phyloP scores from a whole-genome alignment of 139 green algal genomes.

The Chlorella sorokiniana region DNA sequence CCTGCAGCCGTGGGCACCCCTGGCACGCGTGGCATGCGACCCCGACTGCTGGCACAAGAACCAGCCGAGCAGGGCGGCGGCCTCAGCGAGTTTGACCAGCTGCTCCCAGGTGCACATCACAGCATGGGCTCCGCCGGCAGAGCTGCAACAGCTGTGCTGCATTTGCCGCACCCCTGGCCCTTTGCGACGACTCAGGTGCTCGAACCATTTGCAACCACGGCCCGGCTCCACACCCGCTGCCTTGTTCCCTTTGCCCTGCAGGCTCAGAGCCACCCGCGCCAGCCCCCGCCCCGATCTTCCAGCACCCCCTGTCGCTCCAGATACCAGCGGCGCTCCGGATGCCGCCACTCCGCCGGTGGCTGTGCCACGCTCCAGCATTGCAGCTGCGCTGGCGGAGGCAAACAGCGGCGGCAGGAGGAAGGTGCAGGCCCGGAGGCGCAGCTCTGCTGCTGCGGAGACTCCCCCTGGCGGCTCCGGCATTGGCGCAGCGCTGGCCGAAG shows the following conservation, averaged over 20 bases:
- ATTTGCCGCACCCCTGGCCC: not conserved
- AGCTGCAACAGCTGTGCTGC: not conserved
- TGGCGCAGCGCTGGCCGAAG: slow-evolving; percentile 1
- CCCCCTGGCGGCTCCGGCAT: not conserved
- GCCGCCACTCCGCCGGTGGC: not conserved
- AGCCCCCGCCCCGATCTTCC: not conserved
- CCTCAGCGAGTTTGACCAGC: slow-evolving; percentile 33
- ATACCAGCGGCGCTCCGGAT: not conserved
- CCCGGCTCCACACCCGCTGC: not conserved
- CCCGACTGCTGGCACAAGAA: slow-evolving; percentile 17
- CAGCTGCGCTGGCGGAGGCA: slow-evolving; percentile 15
- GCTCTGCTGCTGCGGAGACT: not conserved
- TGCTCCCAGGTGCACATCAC: slow-evolving; percentile 7
- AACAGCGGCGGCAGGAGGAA: slow-evolving; percentile 3
- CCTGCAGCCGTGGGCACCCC: slow-evolving; percentile 6
- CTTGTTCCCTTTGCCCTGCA: not conserved
- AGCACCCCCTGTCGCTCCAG: not conserved
- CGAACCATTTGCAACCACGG: not conserved
- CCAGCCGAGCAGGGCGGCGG: not conserved
- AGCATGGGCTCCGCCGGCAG: not conserved
- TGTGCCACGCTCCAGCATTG: slow-evolving; percentile 17
- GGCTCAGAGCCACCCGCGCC: not conserved
- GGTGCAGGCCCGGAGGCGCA: not conserved
- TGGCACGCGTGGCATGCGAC: slow-evolving; percentile 19
- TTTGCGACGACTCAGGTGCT: not conserved